These are phyloP conservation scores for Hortiboletus flavorubellus DNA, from an alignment of 768 basidiomycete genomes.

Conservation along the genomic window DNA sequence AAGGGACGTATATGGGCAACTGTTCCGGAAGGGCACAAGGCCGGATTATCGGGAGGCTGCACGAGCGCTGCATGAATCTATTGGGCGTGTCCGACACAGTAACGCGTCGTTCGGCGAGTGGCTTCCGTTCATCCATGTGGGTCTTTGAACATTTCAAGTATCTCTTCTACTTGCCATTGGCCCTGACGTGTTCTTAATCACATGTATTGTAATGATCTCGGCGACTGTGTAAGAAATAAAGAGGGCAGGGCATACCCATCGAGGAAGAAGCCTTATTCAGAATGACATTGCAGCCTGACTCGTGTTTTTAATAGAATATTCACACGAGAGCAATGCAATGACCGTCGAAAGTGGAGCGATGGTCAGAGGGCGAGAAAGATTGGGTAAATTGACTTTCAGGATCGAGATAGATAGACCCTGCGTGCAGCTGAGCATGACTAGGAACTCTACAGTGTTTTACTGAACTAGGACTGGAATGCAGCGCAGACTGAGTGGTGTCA, in stretches of 20 bases:
- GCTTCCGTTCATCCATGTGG: too few relatives aligned
- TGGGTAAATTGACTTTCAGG: not conserved
- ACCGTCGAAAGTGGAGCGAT: slow-evolving; percentile 5
- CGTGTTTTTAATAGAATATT: not conserved
- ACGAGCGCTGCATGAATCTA: too few relatives aligned
- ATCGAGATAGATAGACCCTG: slow-evolving; percentile 35
- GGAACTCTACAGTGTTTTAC: too few relatives aligned
- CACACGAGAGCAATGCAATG: not conserved
- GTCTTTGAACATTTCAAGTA: too few relatives aligned
- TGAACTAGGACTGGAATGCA: slow-evolving; percentile 22
- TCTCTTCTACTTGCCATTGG: too few relatives aligned
- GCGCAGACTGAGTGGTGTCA: slow-evolving; percentile 35
- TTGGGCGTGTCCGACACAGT: too few relatives aligned
- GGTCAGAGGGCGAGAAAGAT: slow-evolving; percentile 2
- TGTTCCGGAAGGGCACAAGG: too few relatives aligned
- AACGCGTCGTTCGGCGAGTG: too few relatives aligned
- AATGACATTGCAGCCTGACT: not conserved
- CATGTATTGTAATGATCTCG: too few relatives aligned
- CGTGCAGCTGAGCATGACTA: slow-evolving; percentile 28
- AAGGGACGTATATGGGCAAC: too few relatives aligned
- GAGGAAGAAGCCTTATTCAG: not conserved
- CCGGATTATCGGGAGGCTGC: too few relatives aligned
- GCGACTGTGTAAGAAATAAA: not conserved
- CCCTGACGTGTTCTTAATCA: too few relatives aligned
- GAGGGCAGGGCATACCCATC: not conserved